Evolutionary conservation across 2,329 filamentous ascomycete genomes (phyloP), one percentile per base, ranked within the genome.

Genomic region (Hypoxylon sp.): DNA sequence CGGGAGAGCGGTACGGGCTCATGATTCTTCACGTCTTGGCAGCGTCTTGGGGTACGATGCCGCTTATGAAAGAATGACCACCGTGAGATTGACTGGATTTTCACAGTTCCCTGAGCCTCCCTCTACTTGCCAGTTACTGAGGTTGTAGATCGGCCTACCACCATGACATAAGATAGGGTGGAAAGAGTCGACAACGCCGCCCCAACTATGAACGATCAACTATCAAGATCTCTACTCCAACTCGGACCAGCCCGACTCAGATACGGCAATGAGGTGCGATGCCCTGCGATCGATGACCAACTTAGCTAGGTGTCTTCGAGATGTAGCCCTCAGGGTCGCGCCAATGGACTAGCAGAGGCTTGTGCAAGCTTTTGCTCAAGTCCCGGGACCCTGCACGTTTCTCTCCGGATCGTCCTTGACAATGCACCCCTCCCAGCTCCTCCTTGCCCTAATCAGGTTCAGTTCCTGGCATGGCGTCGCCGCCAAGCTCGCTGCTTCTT

Each of bases 361-460:
- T 54, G 59, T 52, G 57, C 64, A 65, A 67, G 59, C 60, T 62
- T 62, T 63, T 61, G 62, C 36, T 67, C 60, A 65, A 71, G 69
- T 67, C 64, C 68, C 69, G 68, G 70, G 62, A 57, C 71, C 72
- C 59, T 72, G 70, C 68, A 65, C 68, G 68, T 68, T 69, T 67
- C 61, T 72, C 69, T 74, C 73, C 73, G 73, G 71, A 74, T 75
- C 70, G 68, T 64, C 72, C 54, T 58, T 62, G 64, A 67, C 57
- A 56, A 64, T 66, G 59, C 36, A 58, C 49, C 66, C 51, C 63
- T 68, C 65, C 69, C 64, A 68, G 50, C 55, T 45, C 61, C 60
- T 61, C 49, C 53, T 22, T 58, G 55, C 56, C 64, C 58, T 64
- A 61, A 69, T 65, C 58, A 68, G 71, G 64, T 55, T 66, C 64